phyloP scores from a whole-genome alignment of 805 yeast species.

The Saccharomycopsis sp. region DNA sequence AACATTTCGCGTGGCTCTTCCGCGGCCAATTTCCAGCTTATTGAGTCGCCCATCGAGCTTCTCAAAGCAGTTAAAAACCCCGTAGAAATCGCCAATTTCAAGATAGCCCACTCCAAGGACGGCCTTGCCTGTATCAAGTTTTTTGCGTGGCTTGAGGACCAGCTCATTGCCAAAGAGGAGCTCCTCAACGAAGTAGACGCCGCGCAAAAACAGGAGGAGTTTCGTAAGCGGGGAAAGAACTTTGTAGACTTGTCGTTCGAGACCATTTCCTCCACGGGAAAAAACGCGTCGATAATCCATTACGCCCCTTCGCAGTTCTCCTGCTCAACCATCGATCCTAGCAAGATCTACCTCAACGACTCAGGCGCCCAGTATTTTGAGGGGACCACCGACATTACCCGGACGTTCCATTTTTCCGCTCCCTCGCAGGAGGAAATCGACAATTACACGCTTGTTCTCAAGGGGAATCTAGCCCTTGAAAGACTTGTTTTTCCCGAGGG shows the following conservation, averaged over 20 bases:
- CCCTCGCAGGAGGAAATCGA: conserved; percentile 53
- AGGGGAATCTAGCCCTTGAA: conserved; percentile 88
- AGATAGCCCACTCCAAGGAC: conserved; percentile 74
- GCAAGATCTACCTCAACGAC: conserved; percentile 70
- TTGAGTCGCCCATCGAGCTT: conserved; percentile 54
- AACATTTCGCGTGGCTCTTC: conserved; percentile 31
- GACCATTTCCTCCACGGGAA: conserved; percentile 69
- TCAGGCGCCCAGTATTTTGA: conserved; percentile 89
- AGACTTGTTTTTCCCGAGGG: conserved; percentile 71
- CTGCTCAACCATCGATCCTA: conserved; percentile 54
- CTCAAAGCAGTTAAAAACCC: conserved; percentile 73
- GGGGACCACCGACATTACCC: conserved; percentile 94
- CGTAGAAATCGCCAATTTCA: conserved; percentile 66
- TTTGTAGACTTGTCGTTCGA: conserved; percentile 69
- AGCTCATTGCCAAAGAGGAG: conserved; percentile 36
- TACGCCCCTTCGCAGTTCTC: conserved; percentile 61
- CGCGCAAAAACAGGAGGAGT: conserved; percentile 48
- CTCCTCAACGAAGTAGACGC: conserved; percentile 60
- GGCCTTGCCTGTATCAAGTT: conserved; percentile 70
- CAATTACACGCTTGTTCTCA: conserved; percentile 78
- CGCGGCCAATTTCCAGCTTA: conserved; percentile 32
- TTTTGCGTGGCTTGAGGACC: conserved; percentile 75
- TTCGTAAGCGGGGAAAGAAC: conserved; percentile 47
- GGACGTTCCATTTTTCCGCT: conserved; percentile 65
- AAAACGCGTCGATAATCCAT: conserved; percentile 71